These are phyloP conservation scores for Cyathus striatus DNA, from an alignment of 768 basidiomycete species.

Conservation along the genomic window DNA sequence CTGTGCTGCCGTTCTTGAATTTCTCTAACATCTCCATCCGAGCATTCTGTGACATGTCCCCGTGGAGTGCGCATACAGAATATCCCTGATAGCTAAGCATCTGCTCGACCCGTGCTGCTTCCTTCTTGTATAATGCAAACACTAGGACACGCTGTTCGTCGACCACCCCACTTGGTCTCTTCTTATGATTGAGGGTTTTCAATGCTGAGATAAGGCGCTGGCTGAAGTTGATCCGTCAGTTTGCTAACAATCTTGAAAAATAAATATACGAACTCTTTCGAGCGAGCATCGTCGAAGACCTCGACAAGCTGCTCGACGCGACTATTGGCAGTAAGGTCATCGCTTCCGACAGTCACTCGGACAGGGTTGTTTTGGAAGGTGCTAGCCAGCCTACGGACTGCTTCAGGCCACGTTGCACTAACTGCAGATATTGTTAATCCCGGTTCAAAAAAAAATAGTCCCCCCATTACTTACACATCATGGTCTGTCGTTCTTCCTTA, in stretches of 20 bases:
- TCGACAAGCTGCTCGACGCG: conserved; percentile 91
- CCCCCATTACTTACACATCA: conserved; percentile 78
- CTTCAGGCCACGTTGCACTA: conserved; percentile 98
- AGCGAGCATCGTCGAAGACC: conserved; percentile 79
- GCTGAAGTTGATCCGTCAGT: conserved; percentile 28
- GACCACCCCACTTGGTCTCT: conserved; percentile 43
- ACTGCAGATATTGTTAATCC: conserved; percentile 38
- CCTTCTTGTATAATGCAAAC: conserved; percentile 97
- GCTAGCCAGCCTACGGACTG: conserved; percentile 82
- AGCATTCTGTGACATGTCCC: conserved; percentile 83
- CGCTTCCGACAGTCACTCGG: conserved; percentile 90
- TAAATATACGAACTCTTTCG: conserved; percentile 70
- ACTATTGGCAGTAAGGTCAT: conserved; percentile 91
- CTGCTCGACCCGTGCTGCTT: conserved; percentile 85
- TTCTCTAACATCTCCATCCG: conserved; percentile 82
- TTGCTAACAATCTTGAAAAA: background rate
- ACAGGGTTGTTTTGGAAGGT: conserved; percentile 85
- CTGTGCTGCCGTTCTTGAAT: conserved; percentile 78
- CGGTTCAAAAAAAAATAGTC: conserved; percentile 2
- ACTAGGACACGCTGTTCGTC: conserved; percentile 74
- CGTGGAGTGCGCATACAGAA: conserved; percentile 79
- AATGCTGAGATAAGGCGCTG: conserved; percentile 56
- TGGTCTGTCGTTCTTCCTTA: conserved; percentile 72
- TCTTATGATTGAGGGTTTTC: conserved; percentile 52
- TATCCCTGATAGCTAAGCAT: conserved; percentile 72